Evolutionary conservation across 805 yeast species (phyloP), one percentile per base, ranked within the genome.

Genomic region (Yarrowia sp.): DNA sequence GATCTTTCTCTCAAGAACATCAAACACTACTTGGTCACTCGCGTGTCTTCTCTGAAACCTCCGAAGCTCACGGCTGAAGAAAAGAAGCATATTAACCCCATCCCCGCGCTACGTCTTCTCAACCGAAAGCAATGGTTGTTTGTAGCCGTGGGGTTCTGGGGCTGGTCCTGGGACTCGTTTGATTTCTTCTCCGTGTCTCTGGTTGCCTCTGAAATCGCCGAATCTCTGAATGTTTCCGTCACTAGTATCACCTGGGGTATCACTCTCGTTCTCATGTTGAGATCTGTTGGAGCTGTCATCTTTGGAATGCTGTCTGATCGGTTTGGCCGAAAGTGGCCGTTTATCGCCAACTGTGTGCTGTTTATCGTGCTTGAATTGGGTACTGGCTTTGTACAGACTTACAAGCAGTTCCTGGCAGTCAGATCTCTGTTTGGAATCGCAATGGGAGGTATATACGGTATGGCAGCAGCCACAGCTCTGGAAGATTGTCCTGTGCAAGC

Each of bases 91-190:
- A 50, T 50, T 24, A 50, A 50, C 40, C 55, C 55, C 14, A 50
- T 50, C n/a, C 55, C 55, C 5, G 55, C 55, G 12, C 55, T 50
- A 3, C 55, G 55, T 17, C 40, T 50, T 24, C n/a, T 50, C 15
- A 50, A n/a, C 40, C 13, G 40, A 66, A 80, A 75, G 69, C 88
- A 87, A 72, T 88, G 92, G 90, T 80, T 82, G 69, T 84, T 83
- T 69, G 87, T 88, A 73, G 73, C 81, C 24, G 80, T 86, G 73
- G 91, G 89, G 1, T 85, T 86, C 72, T 74, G 78, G 40, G 89
- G 87, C 34, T 89, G 92, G 92, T 81, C 89, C 1, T 81, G 87
- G 82, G 93, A 87, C 73, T 87, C 91, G 2, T 83, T 88, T 76
- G 92, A 88, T 72, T 88, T 86, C 77, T 88, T 89, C 74, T 79